Percentiles rank a stretch among this genome's conserved stretches.
Evolutionary conservation across 1,284 basidiomycete species (phyloP).

Genomic region (Agroathelia rolfsii): DNA sequence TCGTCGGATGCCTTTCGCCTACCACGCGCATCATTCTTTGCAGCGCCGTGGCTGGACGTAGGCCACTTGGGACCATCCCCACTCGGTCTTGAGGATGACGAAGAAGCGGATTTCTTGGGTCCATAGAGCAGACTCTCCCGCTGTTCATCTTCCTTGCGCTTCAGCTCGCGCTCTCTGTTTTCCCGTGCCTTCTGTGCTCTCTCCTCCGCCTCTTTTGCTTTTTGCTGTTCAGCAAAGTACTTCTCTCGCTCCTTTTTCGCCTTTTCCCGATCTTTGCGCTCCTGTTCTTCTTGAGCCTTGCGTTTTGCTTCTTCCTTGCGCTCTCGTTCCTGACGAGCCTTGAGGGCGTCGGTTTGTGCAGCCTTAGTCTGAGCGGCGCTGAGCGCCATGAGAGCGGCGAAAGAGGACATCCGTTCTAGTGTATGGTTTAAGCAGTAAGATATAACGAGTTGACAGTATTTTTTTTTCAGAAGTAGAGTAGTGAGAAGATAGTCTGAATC

Average conservation of each 20-base stretch:
- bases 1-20: conserved; percentile 32
- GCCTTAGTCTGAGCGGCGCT: conserved; percentile 55
- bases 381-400: conserved; percentile 62
- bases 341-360: conserved; percentile 44
- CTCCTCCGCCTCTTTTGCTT: conserved; percentile 42
- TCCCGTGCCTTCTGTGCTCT: conserved; percentile 37
- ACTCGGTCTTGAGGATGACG: conserved; percentile 17
- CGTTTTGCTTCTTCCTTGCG: conserved; percentile 48
- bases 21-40: conserved; percentile 25
- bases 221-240: conserved; percentile 57
- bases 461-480: no score
- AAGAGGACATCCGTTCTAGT: conserved; percentile 57
- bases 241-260: conserved; percentile 46
- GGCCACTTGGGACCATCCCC: conserved; percentile 32
- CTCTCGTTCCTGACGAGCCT: conserved; percentile 48
- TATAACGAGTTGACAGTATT: no score
- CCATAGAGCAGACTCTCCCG: conserved; percentile 50
- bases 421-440: no score
- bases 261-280: conserved; percentile 50
- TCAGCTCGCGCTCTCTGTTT: conserved; percentile 37
- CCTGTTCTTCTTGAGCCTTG: conserved; percentile 53
- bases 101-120: conserved; percentile 42
- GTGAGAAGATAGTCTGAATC: no score
- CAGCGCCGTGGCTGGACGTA: conserved; percentile 27
- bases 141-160: conserved; percentile 50